These are phyloP conservation scores for Nannizziopsis barbatae DNA, from an alignment of 2,329 filamentous ascomycete genomes.

Conservation along the genomic window DNA sequence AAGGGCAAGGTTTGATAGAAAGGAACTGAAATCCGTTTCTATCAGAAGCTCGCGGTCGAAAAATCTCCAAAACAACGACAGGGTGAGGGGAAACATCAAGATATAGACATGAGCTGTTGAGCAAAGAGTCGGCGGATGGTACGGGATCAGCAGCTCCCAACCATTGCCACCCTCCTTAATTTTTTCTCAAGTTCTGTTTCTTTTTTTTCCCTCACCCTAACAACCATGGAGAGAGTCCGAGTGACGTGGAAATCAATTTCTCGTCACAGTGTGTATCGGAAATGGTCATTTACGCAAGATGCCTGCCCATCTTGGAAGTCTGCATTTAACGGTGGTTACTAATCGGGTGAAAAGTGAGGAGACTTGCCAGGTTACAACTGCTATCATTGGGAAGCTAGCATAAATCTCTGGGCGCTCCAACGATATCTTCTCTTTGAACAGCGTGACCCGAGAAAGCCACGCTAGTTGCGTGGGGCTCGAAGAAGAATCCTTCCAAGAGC, in stretches of 20 bases:
- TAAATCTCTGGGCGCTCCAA: constrained; percentile 10
- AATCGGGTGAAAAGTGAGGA: constrained; percentile 5
- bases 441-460: constrained; percentile 2
- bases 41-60: constrained; percentile 8
- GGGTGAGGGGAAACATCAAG: constrained; percentile 15
- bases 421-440: constrained; percentile 5
- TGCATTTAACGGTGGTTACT: constrained; percentile 1
- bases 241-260: constrained; percentile 13
- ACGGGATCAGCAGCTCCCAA: constrained; percentile 9
- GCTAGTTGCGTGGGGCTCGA: constrained; percentile 9
- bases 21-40: constrained; percentile 11
- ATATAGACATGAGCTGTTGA: constrained; percentile 13
- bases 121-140: not conserved
- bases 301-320: not conserved
- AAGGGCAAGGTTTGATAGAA: constrained; percentile 4
- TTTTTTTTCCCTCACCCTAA: not conserved
- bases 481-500: constrained; percentile 6
- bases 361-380: constrained; percentile 5
- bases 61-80: constrained; percentile 7
- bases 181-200: not conserved
- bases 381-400: constrained; percentile 5
- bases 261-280: constrained; percentile 14
- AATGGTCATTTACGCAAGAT: constrained; percentile 8
- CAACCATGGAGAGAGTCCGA: constrained; percentile 4
- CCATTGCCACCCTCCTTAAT: constrained; percentile 9